Percentiles rank a stretch among this genome's conserved stretches.
Conservation (phyloP, 2,329 filamentous ascomycete genomes). For the Chaetomium sp. region DNA sequence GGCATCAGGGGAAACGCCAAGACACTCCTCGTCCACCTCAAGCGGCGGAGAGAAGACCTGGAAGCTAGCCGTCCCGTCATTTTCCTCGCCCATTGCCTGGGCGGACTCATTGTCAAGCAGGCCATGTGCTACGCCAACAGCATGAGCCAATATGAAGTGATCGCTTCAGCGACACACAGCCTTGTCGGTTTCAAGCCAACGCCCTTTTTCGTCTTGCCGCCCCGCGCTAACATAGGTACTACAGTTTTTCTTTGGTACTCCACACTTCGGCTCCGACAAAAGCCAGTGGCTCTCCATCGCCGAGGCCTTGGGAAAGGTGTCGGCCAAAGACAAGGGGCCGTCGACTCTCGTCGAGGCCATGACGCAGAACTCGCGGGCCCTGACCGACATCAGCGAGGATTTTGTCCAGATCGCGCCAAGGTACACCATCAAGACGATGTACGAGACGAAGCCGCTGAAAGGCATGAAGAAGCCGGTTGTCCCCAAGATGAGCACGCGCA, state of each 20-base stretch:
- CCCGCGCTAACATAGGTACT: not conserved
- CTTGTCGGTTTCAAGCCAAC: not conserved
- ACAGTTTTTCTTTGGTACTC: conserved; percentile 7
- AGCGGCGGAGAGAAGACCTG: not conserved
- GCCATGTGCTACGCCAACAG: not conserved
- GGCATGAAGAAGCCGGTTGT: not conserved
- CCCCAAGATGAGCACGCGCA: not conserved
- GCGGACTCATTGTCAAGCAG: conserved; percentile 18
- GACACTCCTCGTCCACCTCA: not conserved
- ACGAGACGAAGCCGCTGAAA: not conserved
- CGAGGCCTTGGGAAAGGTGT: not conserved
- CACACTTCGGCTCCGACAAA: conserved; percentile 4
- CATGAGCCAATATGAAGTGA: not conserved
- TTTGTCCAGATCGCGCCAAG: not conserved
- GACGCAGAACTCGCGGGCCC: not conserved
- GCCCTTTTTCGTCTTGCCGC: not conserved
- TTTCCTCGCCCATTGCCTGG: conserved; percentile 18
- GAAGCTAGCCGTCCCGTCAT: not conserved
- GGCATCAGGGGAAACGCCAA: conserved; percentile 13
- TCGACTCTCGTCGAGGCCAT: not conserved
- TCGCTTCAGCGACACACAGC: not conserved
- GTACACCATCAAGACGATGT: not conserved
- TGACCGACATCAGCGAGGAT: not conserved
- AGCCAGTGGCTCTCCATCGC: not conserved
- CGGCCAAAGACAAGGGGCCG: not conserved